Conservation (phyloP, 257 asterid species). For the Nicotiana undulata region DNA sequence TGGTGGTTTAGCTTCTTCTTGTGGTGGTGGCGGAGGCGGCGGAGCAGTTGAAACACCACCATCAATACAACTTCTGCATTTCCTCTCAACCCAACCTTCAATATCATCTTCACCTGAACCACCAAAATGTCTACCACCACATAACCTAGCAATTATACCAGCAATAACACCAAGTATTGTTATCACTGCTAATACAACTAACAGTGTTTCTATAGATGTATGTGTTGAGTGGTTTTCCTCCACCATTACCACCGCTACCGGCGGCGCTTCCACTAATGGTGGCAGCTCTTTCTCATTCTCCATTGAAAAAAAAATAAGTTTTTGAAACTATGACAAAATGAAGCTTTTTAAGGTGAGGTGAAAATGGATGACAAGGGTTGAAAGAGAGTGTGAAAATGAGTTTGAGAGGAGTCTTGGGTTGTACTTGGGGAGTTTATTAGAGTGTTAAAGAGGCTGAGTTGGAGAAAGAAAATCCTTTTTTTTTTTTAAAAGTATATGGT, state of each 20-base stretch:
- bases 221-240: conserved; percentile 35
- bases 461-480: not conserved
- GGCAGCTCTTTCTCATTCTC: conserved; percentile 44
- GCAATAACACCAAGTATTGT: conserved; percentile 65
- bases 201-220: conserved; percentile 68
- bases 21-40: conserved; percentile 26
- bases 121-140: conserved; percentile 65
- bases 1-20: conserved; percentile 31
- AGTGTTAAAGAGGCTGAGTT: not conserved
- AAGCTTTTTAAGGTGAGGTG: not conserved
- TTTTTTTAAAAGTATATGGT: too few relatives aligned
- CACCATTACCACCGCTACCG: conserved; percentile 23
- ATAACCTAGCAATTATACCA: conserved; percentile 65
- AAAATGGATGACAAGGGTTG: not conserved
- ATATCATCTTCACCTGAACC: conserved; percentile 66
- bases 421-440: too few relatives aligned
- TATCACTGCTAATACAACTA: conserved; percentile 75
- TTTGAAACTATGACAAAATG: not conserved
- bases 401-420: not conserved
- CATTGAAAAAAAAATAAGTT: conserved; percentile 5
- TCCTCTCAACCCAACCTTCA: conserved; percentile 83
- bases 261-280: conserved; percentile 59
- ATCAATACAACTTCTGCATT: conserved; percentile 71
- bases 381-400: not conserved
- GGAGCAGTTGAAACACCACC: conserved; percentile 37